Evolutionary conservation across 2,329 filamentous ascomycete genomes (phyloP), one percentile per base, ranked within the genome.

Genomic region (Aspergillus latus): DNA sequence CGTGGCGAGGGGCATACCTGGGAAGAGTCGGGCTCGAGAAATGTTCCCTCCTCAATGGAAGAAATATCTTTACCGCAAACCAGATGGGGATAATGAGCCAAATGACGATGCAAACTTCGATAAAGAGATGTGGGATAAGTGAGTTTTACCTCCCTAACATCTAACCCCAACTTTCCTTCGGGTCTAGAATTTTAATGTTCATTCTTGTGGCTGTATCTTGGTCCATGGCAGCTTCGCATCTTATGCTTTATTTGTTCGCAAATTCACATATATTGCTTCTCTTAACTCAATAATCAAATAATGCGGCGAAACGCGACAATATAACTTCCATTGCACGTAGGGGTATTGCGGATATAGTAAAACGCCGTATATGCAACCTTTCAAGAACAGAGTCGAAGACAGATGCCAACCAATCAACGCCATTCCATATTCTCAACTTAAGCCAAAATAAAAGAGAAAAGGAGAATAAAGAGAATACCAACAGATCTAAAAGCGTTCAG

Each of bases 391-490:
- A 15, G 42, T 15, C 29, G 10, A 37, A 11, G 10, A 37, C 11
- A 37, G 34, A 37, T 34, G 32, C 11, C 32, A 34, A 34, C 5
- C 13, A 44, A 48, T 9, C 13, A 34, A 42, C 51, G 15, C 51
- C 26, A 10, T 15, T 40, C 11, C 34, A 39, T 11, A 48, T 32
- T 61, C 59, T 32, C 16, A 58, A 21, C 49, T 52, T 10, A 16
- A n/a, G 1, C 58, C 37, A 45, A 40, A 32, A 28, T 3, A 21
- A 21, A 46, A n/a, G 10, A 54, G 32, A 42, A 49, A 15, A 15
- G 30, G 45, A 39, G 28, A 34, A 37, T 9, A 42, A 11, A 7
- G 21, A 21, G 21, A 21, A 5, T 15, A 42, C 15, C 8, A 7
- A 16, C 10, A 15, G 16, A 21, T 3, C 32, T 57, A 54, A 13